Evolutionary conservation across 352 stramenopile species (phyloP).

Genomic region (Hyphochytrium catenoides): DNA sequence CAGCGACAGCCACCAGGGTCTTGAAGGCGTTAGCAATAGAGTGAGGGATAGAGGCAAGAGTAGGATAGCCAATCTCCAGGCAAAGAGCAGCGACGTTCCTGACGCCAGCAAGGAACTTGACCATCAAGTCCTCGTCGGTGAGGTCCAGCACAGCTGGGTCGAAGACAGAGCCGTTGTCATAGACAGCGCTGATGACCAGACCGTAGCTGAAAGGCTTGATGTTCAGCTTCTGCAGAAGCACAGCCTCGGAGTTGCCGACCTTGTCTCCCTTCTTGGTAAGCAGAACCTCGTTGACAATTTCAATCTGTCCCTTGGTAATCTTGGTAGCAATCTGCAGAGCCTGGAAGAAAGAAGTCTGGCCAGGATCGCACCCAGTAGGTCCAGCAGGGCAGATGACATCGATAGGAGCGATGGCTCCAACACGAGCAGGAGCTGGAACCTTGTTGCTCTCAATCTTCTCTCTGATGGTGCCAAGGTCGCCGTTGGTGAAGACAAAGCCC

Average conservation of each 20-base stretch:
- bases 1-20: constrained; percentile 79
- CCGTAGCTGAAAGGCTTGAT: constrained; percentile 99
- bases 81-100: constrained; percentile 82
- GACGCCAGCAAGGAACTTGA: constrained; percentile 84
- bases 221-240: constrained; percentile 93
- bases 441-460: constrained; percentile 61
- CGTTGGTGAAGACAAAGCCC: constrained; percentile 99
- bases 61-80: constrained; percentile 85
- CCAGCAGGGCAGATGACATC: constrained; percentile 92
- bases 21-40: constrained; percentile 98
- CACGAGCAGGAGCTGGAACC: constrained; percentile 84
- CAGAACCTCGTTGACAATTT: constrained; percentile 92
- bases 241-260: constrained; percentile 93
- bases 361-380: constrained; percentile 93
- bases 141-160: constrained; percentile 94
- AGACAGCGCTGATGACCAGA: constrained; percentile 85
- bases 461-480: constrained; percentile 76
- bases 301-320: constrained; percentile 99
- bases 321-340: constrained; percentile 96
- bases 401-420: constrained; percentile 77
- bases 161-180: constrained; percentile 98
- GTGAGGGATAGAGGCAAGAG: constrained; percentile 91
- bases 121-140: constrained; percentile 84
- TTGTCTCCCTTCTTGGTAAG: constrained; percentile 85
- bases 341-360: constrained; percentile 99